Percentiles rank a stretch among this genome's conserved stretches.
Evolutionary conservation across 179 eudicot species (phyloP).

Genomic region (Nepenthes alata): DNA sequence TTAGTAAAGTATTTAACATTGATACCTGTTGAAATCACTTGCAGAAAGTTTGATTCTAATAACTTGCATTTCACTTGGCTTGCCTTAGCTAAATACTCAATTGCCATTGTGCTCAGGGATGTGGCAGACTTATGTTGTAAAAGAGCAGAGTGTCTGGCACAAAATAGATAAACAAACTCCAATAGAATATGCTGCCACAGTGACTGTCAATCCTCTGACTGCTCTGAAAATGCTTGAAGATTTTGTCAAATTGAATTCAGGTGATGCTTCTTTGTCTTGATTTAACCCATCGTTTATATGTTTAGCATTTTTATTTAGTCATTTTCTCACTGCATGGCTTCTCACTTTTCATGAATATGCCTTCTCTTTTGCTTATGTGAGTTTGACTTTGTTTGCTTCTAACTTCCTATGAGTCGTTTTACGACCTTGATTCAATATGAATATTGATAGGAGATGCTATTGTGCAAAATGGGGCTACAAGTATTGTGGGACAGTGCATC

Average conservation of each 20-base stretch:
- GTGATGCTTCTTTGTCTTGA: slow-evolving; percentile 12
- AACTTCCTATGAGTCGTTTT: neutral
- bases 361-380: neutral
- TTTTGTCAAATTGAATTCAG: slow-evolving; percentile 56
- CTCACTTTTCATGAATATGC: slow-evolving; percentile 1
- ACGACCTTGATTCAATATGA: neutral
- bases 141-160: slow-evolving; percentile 76
- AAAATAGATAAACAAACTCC: slow-evolving; percentile 60
- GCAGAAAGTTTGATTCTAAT: neutral
- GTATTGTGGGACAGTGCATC: slow-evolving; percentile 94
- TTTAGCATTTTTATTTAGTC: neutral
- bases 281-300: neutral
- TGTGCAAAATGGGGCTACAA: slow-evolving; percentile 96
- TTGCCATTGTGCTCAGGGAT: slow-evolving; percentile 37
- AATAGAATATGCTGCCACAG: slow-evolving; percentile 77
- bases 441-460: slow-evolving; percentile 57
- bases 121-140: slow-evolving; percentile 85
- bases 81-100: neutral
- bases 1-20: too few species aligned
- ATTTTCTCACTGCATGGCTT: too few species aligned
- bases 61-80: neutral
- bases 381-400: slow-evolving; percentile 1
- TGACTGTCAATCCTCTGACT: slow-evolving; percentile 80
- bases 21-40: too few species aligned
- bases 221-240: slow-evolving; percentile 83